Conservation (phyloP, 1,139 yeast genomes). For the Yamadazyma oceani region DNA sequence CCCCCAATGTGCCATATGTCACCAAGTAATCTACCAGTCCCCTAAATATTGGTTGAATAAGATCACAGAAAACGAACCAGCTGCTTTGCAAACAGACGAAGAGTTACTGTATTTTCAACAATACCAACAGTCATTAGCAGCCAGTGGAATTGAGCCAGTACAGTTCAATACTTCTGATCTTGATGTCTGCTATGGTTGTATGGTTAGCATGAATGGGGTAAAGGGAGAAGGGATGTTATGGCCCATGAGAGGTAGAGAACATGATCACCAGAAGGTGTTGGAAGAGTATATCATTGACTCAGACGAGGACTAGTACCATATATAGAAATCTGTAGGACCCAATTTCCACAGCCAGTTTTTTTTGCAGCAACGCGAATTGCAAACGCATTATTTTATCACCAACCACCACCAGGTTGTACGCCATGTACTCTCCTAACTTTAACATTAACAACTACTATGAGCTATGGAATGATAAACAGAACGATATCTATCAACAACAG, state of each 20-base stretch:
- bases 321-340: too few relatives aligned
- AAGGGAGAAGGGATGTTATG: slow-evolving; percentile 41
- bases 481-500: slow-evolving; percentile 45
- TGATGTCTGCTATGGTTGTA: slow-evolving; percentile 75
- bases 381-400: neutral
- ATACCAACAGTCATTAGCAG: slow-evolving; percentile 16
- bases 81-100: slow-evolving; percentile 48
- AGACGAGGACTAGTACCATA: slow-evolving; percentile 11
- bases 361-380: slow-evolving; percentile 1
- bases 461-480: slow-evolving; percentile 14
- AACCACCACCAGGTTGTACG: too few relatives aligned
- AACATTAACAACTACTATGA: slow-evolving; percentile 14
- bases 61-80: slow-evolving; percentile 67
- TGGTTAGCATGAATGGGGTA: slow-evolving; percentile 54
- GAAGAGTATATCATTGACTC: slow-evolving; percentile 47
- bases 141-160: slow-evolving; percentile 4
- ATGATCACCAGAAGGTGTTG: slow-evolving; percentile 37
- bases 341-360: neutral
- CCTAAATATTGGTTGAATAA: slow-evolving; percentile 70
- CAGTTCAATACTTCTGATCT: slow-evolving; percentile 15
- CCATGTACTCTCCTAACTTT: slow-evolving; percentile 18
- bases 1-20: slow-evolving; percentile 52
- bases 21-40: slow-evolving; percentile 48
- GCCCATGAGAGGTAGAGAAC: slow-evolving; percentile 38
- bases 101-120: slow-evolving; percentile 41